Conservation (phyloP, 352 stramenopile species). For the Pythium brassicae region DNA sequence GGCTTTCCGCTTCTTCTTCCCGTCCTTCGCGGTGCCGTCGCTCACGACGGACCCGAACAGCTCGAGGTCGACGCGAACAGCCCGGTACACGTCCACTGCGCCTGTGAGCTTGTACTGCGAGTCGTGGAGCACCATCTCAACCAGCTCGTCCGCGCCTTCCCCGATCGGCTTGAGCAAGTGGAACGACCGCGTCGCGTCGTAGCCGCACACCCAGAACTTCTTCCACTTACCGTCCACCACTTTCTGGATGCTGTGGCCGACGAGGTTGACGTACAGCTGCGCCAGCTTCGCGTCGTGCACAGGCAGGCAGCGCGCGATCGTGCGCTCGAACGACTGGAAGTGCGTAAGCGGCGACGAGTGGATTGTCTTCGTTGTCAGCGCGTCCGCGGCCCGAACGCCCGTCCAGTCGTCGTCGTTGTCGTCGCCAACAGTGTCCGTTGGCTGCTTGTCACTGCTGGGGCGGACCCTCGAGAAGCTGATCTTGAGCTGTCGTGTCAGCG, state of each 20-base stretch:
- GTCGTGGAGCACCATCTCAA: conserved; percentile 75
- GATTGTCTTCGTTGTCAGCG: conserved; percentile 33
- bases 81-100: conserved; percentile 44
- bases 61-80: conserved; percentile 36
- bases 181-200: conserved; percentile 42
- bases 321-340: conserved; percentile 87
- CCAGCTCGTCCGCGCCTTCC: conserved; percentile 32
- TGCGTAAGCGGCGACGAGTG: conserved; percentile 72
- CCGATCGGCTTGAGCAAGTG: conserved; percentile 58
- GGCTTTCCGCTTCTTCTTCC: conserved; percentile 59
- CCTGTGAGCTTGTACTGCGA: conserved; percentile 61
- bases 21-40: conserved; percentile 9
- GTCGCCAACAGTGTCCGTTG: not conserved
- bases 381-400: conserved; percentile 5
- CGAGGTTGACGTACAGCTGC: conserved; percentile 56
- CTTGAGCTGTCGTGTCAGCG: conserved; percentile 65
- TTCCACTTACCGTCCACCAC: conserved; percentile 78
- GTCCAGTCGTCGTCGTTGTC: not conserved
- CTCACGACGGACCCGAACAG: conserved; percentile 38
- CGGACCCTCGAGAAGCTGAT: conserved; percentile 25
- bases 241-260: conserved; percentile 72
- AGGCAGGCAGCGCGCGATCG: conserved; percentile 56
- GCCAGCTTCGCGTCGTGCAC: conserved; percentile 47
- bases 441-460: not conserved
- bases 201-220: conserved; percentile 69